These are phyloP conservation scores for Pleurostoma richardsiae DNA, from an alignment of 2,329 filamentous ascomycete genomes.

Conservation along the genomic window DNA sequence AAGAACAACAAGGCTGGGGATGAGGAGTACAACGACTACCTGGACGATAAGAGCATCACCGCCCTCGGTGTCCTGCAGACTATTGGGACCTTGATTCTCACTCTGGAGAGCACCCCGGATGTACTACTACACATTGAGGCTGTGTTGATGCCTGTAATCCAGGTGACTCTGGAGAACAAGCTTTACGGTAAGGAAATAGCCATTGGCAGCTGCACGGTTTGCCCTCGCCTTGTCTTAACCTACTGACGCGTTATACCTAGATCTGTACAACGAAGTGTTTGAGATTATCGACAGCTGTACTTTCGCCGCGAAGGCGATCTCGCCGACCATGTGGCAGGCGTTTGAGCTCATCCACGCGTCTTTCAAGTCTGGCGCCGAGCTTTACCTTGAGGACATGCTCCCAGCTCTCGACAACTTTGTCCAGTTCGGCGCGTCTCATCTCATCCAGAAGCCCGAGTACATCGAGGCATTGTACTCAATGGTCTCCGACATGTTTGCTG, in stretches of 20 bases:
- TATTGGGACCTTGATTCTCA: constrained; percentile 94
- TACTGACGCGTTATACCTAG: constrained; percentile 27
- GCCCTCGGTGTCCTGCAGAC: constrained; percentile 94
- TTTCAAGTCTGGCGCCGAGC: constrained; percentile 93
- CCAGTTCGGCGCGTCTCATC: constrained; percentile 76
- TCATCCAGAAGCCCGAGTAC: constrained; percentile 81
- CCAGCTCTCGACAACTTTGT: constrained; percentile 97
- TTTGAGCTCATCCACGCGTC: constrained; percentile 96
- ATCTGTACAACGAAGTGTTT: constrained; percentile 96
- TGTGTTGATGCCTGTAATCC: constrained; percentile 94
- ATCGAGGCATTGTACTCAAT: constrained; percentile 86
- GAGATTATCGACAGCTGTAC: constrained; percentile 99
- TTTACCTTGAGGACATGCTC: constrained; percentile 98
- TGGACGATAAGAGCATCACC: constrained; percentile 98
- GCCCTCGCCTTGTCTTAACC: neutral
- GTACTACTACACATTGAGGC: constrained; percentile 92
- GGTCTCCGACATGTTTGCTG: constrained; percentile 91
- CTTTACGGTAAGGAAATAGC: constrained; percentile 61
- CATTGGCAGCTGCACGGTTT: too few species aligned
- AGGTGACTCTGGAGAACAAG: constrained; percentile 94
- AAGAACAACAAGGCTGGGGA: constrained; percentile 77
- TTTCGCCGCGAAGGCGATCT: constrained; percentile 93
- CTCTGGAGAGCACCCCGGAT: constrained; percentile 93
- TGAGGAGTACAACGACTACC: constrained; percentile 79
- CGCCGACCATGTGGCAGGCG: constrained; percentile 95